Evolutionary conservation across 257 asterid species (phyloP), one percentile per base, ranked within the genome.

Genomic region (Orobanche coerulescens): DNA sequence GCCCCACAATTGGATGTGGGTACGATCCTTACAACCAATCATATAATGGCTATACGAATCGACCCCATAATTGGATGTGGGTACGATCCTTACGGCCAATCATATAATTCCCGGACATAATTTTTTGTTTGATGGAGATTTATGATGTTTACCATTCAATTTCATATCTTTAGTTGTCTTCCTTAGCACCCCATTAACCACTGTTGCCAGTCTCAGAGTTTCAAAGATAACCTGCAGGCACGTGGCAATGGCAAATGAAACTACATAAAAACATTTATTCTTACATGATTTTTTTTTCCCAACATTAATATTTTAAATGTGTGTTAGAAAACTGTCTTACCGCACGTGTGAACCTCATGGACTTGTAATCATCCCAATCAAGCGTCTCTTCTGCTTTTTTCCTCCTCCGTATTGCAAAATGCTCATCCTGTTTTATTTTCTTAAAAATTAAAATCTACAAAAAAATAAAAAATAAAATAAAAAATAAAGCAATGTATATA

Each of bases 401-500:
- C 49, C 64, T 57, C 59, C 65, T 57, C 6, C 72, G 78, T 12
- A 87, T 79, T 51, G 47, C 76, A 4, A 81, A 65, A 67, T 84
- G 90, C 73, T 90, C 97, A 4, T 81, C 78, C 97, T 90, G 65
- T 28, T 39, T 15, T n/a, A n/a, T n/a, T n/a, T n/a, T n/a, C n/a
- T n/a, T n/a, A n/a, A n/a, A n/a, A n/a, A n/a, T 2, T 11, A 14
- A 30, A 30, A 30, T 30, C 7, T 9, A 2, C 36, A 1, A 30
- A 30, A 30, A 1, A 30, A 30, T 11, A 37, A 9, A 39, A 12
- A 12, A 42, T 0, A 42, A 14, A 42, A 42, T 13, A n/a, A 13
- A 4, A 0, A n/a, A 30, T 30, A 30, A 30, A 30, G 7, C 3
- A 30, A 30, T 30, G 36, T 2, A 30, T 30, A 7, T 30, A 30